phyloP scores from a whole-genome alignment of 2,329 filamentous ascomycete species.

The Aureobasidium sp. region DNA sequence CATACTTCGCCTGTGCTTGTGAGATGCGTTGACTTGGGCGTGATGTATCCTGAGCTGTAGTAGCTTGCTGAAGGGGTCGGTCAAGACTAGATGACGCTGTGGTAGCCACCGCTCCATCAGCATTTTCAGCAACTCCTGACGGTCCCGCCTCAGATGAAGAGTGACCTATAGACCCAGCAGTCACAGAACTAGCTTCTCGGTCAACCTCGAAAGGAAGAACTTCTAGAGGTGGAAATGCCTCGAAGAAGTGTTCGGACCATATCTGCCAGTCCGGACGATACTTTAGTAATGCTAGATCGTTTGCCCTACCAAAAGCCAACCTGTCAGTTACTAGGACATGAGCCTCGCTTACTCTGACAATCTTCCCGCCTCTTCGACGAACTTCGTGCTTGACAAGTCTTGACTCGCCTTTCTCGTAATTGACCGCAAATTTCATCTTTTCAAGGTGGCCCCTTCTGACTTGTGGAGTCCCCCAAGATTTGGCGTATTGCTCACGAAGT shows the following conservation, averaged over 20 bases:
- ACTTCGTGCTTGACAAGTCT: slow-evolving; percentile 3
- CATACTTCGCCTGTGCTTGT: not conserved
- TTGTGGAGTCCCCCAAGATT: not conserved
- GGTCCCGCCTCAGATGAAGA: not conserved
- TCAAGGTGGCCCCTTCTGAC: not conserved
- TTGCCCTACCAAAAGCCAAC: not conserved
- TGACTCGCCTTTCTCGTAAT: not conserved
- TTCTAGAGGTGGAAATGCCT: not conserved
- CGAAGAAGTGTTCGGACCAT: not conserved
- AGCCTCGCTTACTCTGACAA: not conserved
- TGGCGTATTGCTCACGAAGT: not conserved
- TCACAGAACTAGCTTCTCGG: not conserved
- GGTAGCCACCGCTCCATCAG: not conserved
- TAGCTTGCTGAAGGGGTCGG: not conserved
- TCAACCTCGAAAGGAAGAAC: not conserved
- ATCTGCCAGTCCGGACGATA: not conserved
- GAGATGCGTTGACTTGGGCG: too few relatives aligned
- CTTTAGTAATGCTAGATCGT: not conserved
- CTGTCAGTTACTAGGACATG: not conserved
- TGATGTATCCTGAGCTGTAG: too few relatives aligned
- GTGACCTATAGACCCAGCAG: not conserved
- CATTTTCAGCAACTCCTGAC: not conserved
- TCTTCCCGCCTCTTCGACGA: slow-evolving; percentile 1
- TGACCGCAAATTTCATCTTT: not conserved
- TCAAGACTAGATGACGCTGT: too few relatives aligned